Conservation (phyloP, 257 asterid genomes). For the Solanum medicagineum region DNA sequence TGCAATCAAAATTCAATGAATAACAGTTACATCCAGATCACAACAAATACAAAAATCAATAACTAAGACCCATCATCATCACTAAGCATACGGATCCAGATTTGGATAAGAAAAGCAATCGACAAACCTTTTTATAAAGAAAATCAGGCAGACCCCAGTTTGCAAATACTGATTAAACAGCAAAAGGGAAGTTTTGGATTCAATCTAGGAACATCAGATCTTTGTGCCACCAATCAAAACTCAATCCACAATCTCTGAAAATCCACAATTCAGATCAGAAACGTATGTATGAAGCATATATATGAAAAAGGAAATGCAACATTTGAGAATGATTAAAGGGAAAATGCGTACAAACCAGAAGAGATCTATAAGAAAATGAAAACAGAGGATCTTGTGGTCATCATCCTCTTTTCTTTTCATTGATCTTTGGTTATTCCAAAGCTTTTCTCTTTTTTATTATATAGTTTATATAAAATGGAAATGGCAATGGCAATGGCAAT, state of each 20-base stretch:
- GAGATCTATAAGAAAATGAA: slow-evolving; percentile 61
- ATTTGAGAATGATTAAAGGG: not conserved
- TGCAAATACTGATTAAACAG: slow-evolving; percentile 40
- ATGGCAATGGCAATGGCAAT: slow-evolving; percentile 16
- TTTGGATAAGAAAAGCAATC: not conserved
- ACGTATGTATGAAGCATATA: slow-evolving; percentile 18
- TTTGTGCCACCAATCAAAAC: slow-evolving; percentile 43
- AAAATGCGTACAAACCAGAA: slow-evolving; percentile 29
- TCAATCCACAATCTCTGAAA: slow-evolving; percentile 25
- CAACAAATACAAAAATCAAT: not conserved
- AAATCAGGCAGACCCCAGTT: slow-evolving; percentile 48
- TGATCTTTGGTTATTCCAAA: slow-evolving; percentile 54
- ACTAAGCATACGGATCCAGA: slow-evolving; percentile 38
- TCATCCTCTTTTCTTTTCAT: slow-evolving; percentile 25
- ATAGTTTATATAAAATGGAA: not conserved
- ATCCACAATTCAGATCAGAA: slow-evolving; percentile 44
- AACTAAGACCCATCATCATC: not conserved
- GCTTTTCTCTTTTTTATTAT: not conserved
- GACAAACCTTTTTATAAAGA: slow-evolving; percentile 55
- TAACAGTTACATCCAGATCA: not conserved
- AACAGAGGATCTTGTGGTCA: slow-evolving; percentile 53
- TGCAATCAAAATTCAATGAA: slow-evolving; percentile 6
- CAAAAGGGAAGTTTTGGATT: slow-evolving; percentile 32
- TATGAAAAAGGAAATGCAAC: slow-evolving; percentile 5
- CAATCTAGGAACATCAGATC: slow-evolving; percentile 55